Evolutionary conservation across 805 yeast genomes (phyloP).

Genomic region (Metschnikowia kunwiensis): DNA sequence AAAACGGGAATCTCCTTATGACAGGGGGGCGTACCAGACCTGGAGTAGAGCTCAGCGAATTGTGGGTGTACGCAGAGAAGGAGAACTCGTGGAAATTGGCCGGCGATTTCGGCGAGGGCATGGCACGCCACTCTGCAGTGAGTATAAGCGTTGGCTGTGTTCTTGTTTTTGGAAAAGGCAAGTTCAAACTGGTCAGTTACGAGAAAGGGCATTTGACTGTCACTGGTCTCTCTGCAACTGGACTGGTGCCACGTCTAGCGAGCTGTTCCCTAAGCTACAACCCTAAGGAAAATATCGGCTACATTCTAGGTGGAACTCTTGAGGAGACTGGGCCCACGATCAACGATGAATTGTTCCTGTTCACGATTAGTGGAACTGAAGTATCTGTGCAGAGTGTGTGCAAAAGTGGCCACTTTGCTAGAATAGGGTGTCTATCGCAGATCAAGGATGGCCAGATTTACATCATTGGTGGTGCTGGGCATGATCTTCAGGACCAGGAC

Average conservation of each 20-base stretch:
- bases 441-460: conserved; percentile 34
- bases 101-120: conserved; percentile 25
- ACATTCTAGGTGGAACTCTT: conserved; percentile 48
- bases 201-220: neutral
- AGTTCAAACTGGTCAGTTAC: conserved; percentile 3
- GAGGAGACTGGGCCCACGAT: conserved; percentile 28
- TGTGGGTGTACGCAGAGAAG: conserved; percentile 21
- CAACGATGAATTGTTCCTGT: conserved; percentile 33
- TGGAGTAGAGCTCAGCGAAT: conserved; percentile 36
- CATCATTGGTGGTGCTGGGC: conserved; percentile 58
- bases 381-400: conserved; percentile 15
- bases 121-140: conserved; percentile 15
- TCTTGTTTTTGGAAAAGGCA: conserved; percentile 14
- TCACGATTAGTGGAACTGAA: conserved; percentile 20
- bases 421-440: conserved; percentile 49
- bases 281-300: conserved; percentile 30
- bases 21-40: conserved; percentile 74
- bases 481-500: conserved; percentile 29
- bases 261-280: conserved; percentile 39
- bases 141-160: conserved; percentile 2
- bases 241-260: conserved; percentile 21
- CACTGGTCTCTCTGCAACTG: neutral
- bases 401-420: conserved; percentile 31
- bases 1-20: conserved; percentile 31
- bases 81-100: conserved; percentile 38